Base-by-base conservation (phyloP, 352 stramenopile species). In the Plasmopara halstedii region DNA sequence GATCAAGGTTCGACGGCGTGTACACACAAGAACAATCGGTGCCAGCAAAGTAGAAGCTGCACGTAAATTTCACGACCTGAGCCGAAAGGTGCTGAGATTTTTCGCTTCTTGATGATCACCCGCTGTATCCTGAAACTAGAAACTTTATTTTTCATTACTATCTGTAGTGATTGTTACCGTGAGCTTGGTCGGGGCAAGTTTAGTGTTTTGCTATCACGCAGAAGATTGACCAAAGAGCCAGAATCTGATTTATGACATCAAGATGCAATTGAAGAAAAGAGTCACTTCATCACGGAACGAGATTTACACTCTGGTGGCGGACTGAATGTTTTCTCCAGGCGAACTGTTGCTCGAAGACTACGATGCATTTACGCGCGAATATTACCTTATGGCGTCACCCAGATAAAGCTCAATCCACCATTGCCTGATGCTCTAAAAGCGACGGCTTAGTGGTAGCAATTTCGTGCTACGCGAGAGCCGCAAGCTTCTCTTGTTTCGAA, bases 71-170 rank as follows among this genome's bases (percentile, higher is more conserved):
- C 72, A 85, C 50, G 66, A 82, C 29, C 64, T 84, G 43, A 79
- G 83, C 41, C 77, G 85, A 42, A 84, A 94, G 23, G 86, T 96
- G 19, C 70, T 98, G 36, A 67, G 85, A 19, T 97, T 98, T 61
- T 95, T 77, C 57, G 86, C 88, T 37, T 83, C 82, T 8, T 97
- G 91, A 98, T 50, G 66, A 67, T 20, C 81, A 97, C 37, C 79
- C 81, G 17, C 60, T 95, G 41, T 95, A 96, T 47, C 85, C 89
- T 13, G 85, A 94, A 39, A 94, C 73, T 51, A 68, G 81, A 14
- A 63, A 71, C 29, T 97, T 95, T 56, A 74, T 94, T 18, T 50
- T 98, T 18, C 84, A 96, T 58, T 98, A 95, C 60, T 97, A 95
- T 57, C 48, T 97, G 40, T 62, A 67, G 81, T 19, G 29, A 74